Evolutionary conservation across 2,329 filamentous ascomycete genomes (phyloP), one percentile per base, ranked within the genome.

Genomic region (Exophiala sp.): DNA sequence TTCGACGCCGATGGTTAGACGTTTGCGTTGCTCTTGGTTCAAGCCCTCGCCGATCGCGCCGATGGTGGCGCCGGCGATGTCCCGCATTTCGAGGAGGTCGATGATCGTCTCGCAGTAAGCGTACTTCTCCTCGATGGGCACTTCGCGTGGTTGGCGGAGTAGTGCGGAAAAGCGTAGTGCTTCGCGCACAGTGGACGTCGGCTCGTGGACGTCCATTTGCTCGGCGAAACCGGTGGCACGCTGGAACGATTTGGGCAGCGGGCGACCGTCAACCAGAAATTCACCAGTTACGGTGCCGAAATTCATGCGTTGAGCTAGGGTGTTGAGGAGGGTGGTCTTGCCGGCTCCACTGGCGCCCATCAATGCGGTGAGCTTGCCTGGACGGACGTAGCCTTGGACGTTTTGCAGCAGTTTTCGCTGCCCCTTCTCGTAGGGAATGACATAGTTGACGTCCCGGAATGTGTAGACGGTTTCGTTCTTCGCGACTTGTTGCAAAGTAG

Each of bases 371-470:
- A 92, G 77, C 63, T 86, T 82, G 34, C 89, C 88, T 1, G 88
- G 88, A 58, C 86, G 84, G 47, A 91, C 87, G 62, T 86, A 92
- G 2, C 85, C 91, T 60, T 83, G 77, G 3, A 87, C 79, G 53
- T 85, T 75, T 55, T 83, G 76, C 9, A 87, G 69, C 3, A 87
- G 67, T 3, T 72, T 69, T 41, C 70, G 67, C 60, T 75, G 65
- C 11, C 74, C 72, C 36, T 70, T 67, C 41, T 75, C 71, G 45
- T 72, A 73, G 9, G 59, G 73, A 58, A 79, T 86, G 47, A 66
- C 80, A 67, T 96, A 96, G 65, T 86, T 89, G 56, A 96, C 83
- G 60, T 88, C 78, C 67, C 92, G 88, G 87, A 90, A 96, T 0
- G 91, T 95, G 55, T 95, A 78, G n/a, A 90, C 76, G 34, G 84